Evolutionary conservation across 257 asterid species (phyloP), one percentile per base, ranked within the genome.

Genomic region (Jacaranda copaia): DNA sequence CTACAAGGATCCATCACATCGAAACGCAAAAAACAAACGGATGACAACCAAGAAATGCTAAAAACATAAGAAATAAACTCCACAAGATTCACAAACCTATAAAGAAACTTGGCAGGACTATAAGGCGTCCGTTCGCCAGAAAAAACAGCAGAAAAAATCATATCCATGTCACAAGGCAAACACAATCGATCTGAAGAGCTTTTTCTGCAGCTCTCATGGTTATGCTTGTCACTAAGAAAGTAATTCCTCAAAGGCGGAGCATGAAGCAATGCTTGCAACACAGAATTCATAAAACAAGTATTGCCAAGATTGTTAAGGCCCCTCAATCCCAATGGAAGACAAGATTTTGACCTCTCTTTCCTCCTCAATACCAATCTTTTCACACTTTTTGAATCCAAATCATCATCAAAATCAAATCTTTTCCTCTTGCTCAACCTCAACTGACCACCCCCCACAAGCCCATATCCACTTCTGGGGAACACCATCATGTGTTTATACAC

Each of bases 271-370:
- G 92, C 96, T 79, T 88, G 96, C 89, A 90, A 81, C 52, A 88
- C 96, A 63, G 96, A 90, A 49, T 90, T 90, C 96, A 90, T 88
- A 62, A 90, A 90, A 74, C 96, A 90, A 70, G 93, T 90, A 49
- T 79, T 90, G 66, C 93, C 96, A 61, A 90, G 90, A 84, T 90
- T 90, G 53, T 90, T 88, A 82, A 90, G 77, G 55, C 96, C 93
- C 85, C 96, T 88, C 92, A 90, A 81, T 39, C 93, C 96, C 88
- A 85, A 84, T 0, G 96, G 93, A 4, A 87, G 74, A 72, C 89
- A 85, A 2, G 93, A 90, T 75, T 90, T 88, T 0, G 92, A 88
- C 79, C 83, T 82, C 76, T 79, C 88, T 81, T 86, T 86, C 75
- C 88, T 82, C 78, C 79, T 81, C 79, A 82, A 75, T 72, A 75